Percentiles rank a stretch among this genome's conserved stretches.
Evolutionary conservation across 1,139 yeast genomes (phyloP).

Genomic region (Trichomonascaceae sp.): DNA sequence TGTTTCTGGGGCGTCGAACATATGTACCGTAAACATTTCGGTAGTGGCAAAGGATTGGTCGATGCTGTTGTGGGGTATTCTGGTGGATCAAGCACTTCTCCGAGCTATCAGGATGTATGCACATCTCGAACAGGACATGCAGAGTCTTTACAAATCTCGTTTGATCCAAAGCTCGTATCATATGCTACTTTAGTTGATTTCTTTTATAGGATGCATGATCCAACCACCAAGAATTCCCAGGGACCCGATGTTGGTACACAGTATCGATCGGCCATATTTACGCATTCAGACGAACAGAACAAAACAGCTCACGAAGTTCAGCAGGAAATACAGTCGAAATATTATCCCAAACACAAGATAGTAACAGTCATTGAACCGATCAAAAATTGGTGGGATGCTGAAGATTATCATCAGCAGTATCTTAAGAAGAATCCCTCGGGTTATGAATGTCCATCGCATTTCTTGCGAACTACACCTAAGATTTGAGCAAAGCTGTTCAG

Average conservation of each 20-base stretch:
- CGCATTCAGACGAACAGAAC: slow-evolving; percentile 49
- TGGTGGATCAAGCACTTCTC: slow-evolving; percentile 57
- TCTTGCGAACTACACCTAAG: slow-evolving; percentile 43
- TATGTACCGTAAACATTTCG: slow-evolving; percentile 63
- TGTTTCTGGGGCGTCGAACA: slow-evolving; percentile 97
- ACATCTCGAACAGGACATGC: slow-evolving; percentile 56
- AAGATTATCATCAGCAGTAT: slow-evolving; percentile 84
- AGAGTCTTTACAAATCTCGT: slow-evolving; percentile 77
- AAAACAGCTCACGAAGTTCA: slow-evolving; percentile 38
- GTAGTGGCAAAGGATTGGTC: slow-evolving; percentile 50
- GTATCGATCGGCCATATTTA: slow-evolving; percentile 72
- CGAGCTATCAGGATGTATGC: slow-evolving; percentile 76
- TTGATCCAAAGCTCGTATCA: slow-evolving; percentile 59
- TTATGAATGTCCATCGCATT: slow-evolving; percentile 86
- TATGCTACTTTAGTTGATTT: slow-evolving; percentile 66
- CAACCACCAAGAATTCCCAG: slow-evolving; percentile 52
- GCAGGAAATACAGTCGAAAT: slow-evolving; percentile 46
- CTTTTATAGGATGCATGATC: slow-evolving; percentile 90
- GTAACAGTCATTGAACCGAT: slow-evolving; percentile 68
- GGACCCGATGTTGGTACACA: slow-evolving; percentile 84
- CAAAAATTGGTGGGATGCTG: slow-evolving; percentile 79
- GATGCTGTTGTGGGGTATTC: slow-evolving; percentile 87
- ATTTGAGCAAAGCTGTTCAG: slow-evolving; percentile 8
- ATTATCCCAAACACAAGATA: slow-evolving; percentile 46
- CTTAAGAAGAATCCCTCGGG: slow-evolving; percentile 75